Evolutionary conservation across 495 filamentous ascomycete species (phyloP).

Genomic region (Penicillium daleae): DNA sequence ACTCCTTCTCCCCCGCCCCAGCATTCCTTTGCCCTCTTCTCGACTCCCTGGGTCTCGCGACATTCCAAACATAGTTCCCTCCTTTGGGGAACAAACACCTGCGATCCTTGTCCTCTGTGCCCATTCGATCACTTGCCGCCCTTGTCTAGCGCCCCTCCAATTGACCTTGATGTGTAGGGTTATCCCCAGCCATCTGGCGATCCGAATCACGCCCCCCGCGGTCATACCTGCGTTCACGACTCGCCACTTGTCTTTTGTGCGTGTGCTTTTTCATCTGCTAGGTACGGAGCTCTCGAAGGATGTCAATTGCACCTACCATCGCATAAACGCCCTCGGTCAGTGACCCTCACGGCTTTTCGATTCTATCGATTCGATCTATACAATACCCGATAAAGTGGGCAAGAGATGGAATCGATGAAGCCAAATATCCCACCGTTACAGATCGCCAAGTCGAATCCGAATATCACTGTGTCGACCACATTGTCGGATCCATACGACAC

Average conservation of each 20-base stretch:
- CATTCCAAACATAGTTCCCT: slow-evolving; percentile 33
- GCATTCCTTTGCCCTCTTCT: slow-evolving; percentile 39
- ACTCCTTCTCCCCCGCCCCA: slow-evolving; percentile 30
- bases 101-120: slow-evolving; percentile 15
- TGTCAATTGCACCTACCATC: slow-evolving; percentile 37
- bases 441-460: slow-evolving; percentile 65
- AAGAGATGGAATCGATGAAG: slow-evolving; percentile 47
- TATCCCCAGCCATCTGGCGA: slow-evolving; percentile 32
- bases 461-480: slow-evolving; percentile 45
- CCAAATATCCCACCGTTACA: slow-evolving; percentile 72
- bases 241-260: slow-evolving; percentile 16
- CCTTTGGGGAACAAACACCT: slow-evolving; percentile 3
- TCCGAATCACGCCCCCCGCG: slow-evolving; percentile 22
- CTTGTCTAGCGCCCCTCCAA: slow-evolving; percentile 23
- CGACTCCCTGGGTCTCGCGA: slow-evolving; percentile 30
- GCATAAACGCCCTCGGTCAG: slow-evolving; percentile 40
- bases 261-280: slow-evolving; percentile 9
- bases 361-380: slow-evolving; percentile 1
- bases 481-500: slow-evolving; percentile 31
- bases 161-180: slow-evolving; percentile 36
- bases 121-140: slow-evolving; percentile 13
- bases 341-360: slow-evolving; percentile 33
- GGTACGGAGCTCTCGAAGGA: slow-evolving; percentile 27
- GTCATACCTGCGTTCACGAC: slow-evolving; percentile 15
- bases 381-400: slow-evolving; percentile 12